Base-by-base conservation (phyloP, 2,329 filamentous ascomycete species). In the Colletotrichum costaricense region DNA sequence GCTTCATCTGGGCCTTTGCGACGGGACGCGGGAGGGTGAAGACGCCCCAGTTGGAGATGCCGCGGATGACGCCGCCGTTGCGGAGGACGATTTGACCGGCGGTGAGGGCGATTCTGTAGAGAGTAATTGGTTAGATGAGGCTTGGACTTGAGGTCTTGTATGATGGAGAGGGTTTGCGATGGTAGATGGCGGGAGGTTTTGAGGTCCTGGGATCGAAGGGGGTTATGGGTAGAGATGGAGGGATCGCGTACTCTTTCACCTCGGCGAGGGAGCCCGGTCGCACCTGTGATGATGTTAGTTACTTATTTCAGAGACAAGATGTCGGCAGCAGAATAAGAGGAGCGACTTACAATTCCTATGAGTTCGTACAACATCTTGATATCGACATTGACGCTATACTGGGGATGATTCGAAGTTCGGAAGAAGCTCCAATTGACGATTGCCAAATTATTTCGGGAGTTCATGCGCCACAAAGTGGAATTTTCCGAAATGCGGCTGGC, bases 11-110 rank as follows among this genome's bases (percentile, higher is more conserved):
- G 84, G 97, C 93, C 81, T 93, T 93, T 75, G 92, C 92, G 72
- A 92, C 88, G 75, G 94, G 91, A 77, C 92, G 93, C 60, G 97
- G 96, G 22, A 99, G 93, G 60, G 93, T 88, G 86, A 97, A 98
- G 78, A 94, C 90, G 81, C 97, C 97, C 97, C 97, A 99, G 88
- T 99, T 99, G 78, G 93, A 93, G 81, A 97, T 89, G 81, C 95
- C 95, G 78, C 97, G 95, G 80, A 99, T 91, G 69, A 98, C 95
- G 83, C 97, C 97, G 82, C 93, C 93, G 77, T 92, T 90, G 78
- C 90, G 89, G 79, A 99, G 93, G 81, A 99, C 89, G 76, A 96
- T 90, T 77, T 92, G 91, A 78, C 96, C 96, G 76, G 95, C 91
- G 67, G 94, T 94, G 79, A 93, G 91, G 82, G 95, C 95, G 84